phyloP scores from a whole-genome alignment of 78 protist genomes.

The Bodo saltans region DNA sequence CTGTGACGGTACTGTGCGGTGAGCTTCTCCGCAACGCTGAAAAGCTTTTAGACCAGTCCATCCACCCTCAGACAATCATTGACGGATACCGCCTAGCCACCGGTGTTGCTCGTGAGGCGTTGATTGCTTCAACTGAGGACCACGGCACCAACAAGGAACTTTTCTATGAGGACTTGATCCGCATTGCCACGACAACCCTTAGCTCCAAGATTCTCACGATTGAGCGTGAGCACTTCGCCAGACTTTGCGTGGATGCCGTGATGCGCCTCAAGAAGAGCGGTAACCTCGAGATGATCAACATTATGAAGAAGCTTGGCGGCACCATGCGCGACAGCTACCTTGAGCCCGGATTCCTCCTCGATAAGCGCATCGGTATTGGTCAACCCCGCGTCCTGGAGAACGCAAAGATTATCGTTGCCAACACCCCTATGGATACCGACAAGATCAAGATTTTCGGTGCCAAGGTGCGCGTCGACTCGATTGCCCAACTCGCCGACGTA shows the following conservation, averaged over 20 bases:
- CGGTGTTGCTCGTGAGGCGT: constrained; percentile 75
- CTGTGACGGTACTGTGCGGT: constrained; percentile 92
- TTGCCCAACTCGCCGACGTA: constrained; percentile 79
- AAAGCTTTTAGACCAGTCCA: constrained; percentile 66
- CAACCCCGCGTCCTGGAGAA: constrained; percentile 88
- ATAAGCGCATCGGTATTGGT: constrained; percentile 94
- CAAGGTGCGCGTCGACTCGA: constrained; percentile 63
- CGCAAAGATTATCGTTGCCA: constrained; percentile 91
- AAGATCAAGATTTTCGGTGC: constrained; percentile 97
- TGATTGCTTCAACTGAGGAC: constrained; percentile 56
- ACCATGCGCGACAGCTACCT: constrained; percentile 84
- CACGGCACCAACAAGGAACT: constrained; percentile 34
- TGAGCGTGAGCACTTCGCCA: constrained; percentile 88
- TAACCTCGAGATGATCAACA: constrained; percentile 81
- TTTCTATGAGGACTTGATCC: constrained; percentile 78
- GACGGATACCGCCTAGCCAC: constrained; percentile 78
- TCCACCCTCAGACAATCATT: constrained; percentile 97
- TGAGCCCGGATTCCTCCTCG: constrained; percentile 95
- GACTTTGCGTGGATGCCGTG: constrained; percentile 93
- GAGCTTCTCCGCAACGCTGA: constrained; percentile 97
- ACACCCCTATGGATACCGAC: constrained; percentile 99
- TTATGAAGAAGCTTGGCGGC: constrained; percentile 94
- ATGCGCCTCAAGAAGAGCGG: constrained; percentile 59
- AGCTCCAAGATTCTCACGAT: constrained; percentile 74
- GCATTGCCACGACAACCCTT: constrained; percentile 95